A percentile compares a stretch with the other conserved stretches of the same genome.
These are phyloP conservation scores for Aspergillus cejpii DNA, from an alignment of 2,329 filamentous ascomycete species.

Conservation along the genomic window DNA sequence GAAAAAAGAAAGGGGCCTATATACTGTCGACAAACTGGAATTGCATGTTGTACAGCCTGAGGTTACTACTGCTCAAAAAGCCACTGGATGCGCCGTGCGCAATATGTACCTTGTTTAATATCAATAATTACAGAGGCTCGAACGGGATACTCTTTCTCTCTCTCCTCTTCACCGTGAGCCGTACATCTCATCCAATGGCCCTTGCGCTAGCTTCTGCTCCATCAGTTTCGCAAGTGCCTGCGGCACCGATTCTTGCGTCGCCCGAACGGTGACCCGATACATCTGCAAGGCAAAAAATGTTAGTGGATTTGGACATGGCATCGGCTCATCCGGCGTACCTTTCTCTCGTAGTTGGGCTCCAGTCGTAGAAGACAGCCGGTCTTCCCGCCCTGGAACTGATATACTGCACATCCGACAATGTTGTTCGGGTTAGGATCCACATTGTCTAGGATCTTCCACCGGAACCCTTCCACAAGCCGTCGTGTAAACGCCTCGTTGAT, in stretches of 20 bases:
- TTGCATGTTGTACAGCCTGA: not conserved
- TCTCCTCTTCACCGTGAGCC: constrained; percentile 1
- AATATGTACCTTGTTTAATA: not conserved
- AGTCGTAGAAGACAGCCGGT: constrained; percentile 88
- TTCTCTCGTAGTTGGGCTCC: constrained; percentile 87
- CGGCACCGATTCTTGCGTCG: constrained; percentile 85
- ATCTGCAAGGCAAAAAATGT: constrained; percentile 53
- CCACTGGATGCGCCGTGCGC: not conserved
- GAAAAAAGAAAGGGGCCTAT: too few relatives aligned
- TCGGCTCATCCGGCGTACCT: constrained; percentile 54
- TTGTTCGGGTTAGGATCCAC: constrained; percentile 94
- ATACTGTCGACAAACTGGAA: not conserved
- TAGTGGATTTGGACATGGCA: constrained; percentile 2
- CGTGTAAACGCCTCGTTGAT: constrained; percentile 66
- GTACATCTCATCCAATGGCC: constrained; percentile 25
- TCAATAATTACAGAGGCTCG: not conserved
- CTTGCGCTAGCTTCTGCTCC: constrained; percentile 69
- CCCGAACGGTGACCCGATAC: constrained; percentile 88
- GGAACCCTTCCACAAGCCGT: constrained; percentile 71
- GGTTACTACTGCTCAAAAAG: not conserved
- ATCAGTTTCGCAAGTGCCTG: constrained; percentile 73
- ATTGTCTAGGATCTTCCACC: constrained; percentile 75
- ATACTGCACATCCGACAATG: constrained; percentile 79
- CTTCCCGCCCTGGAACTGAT: constrained; percentile 73
- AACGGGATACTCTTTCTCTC: not conserved